phyloP scores from a whole-genome alignment of 192 early-diverging fungal genomes.

The Umbelopsis sp. region DNA sequence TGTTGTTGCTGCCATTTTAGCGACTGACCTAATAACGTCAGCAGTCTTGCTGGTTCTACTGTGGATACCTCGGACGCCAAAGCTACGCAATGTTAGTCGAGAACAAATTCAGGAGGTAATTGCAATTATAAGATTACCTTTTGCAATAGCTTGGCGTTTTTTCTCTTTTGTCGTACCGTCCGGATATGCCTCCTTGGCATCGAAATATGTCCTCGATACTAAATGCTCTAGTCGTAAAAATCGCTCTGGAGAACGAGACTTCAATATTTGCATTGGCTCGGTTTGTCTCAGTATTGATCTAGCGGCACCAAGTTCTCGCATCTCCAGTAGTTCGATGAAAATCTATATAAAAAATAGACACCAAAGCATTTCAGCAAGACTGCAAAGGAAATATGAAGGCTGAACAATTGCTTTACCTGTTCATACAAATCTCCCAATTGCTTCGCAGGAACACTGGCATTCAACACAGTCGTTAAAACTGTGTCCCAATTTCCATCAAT shows the following conservation, averaged over 20 bases:
- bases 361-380: background rate
- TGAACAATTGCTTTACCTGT: slow-evolving; percentile 53
- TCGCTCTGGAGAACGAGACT: slow-evolving; percentile 73
- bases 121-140: slow-evolving; percentile 38
- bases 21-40: slow-evolving; percentile 84
- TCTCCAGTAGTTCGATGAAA: slow-evolving; percentile 85
- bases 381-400: background rate
- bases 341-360: slow-evolving; percentile 51
- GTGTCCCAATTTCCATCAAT: slow-evolving; percentile 84
- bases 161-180: slow-evolving; percentile 68
- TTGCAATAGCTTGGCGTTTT: slow-evolving; percentile 74
- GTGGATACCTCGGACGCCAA: slow-evolving; percentile 67
- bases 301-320: slow-evolving; percentile 80
- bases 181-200: slow-evolving; percentile 74
- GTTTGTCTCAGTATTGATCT: slow-evolving; percentile 85
- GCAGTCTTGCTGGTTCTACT: slow-evolving; percentile 76
- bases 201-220: slow-evolving; percentile 69
- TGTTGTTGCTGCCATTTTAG: slow-evolving; percentile 90
- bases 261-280: slow-evolving; percentile 86
- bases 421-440: slow-evolving; percentile 90
- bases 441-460: slow-evolving; percentile 64
- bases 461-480: slow-evolving; percentile 73
- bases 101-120: background rate
- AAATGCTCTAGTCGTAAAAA: slow-evolving; percentile 84
- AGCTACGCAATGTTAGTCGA: slow-evolving; percentile 25